Percentiles rank a stretch among this genome's conserved stretches.
phyloP scores from a whole-genome alignment of 202 grass and related monocot species.

The Brachypodium distachyon region DNA sequence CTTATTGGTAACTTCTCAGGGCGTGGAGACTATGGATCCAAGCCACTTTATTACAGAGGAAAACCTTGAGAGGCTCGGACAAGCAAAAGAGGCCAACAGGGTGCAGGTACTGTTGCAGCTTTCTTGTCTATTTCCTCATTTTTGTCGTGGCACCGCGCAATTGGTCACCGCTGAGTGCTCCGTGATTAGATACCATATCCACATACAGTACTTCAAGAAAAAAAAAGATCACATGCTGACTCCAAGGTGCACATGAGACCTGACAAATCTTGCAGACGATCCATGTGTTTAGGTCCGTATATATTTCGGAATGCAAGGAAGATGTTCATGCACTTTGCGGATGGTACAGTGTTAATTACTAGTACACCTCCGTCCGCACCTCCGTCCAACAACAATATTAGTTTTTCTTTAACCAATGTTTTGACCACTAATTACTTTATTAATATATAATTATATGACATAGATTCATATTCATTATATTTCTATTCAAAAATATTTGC shows the following conservation, averaged over 20 bases:
- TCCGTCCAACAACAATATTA: too few relatives aligned
- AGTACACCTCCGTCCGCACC: too few relatives aligned
- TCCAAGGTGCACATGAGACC: too few relatives aligned
- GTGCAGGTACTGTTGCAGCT: slow-evolving; percentile 47
- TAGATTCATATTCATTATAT: too few relatives aligned
- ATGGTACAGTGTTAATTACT: too few relatives aligned
- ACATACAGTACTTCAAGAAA: background rate
- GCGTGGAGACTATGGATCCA: slow-evolving; percentile 50
- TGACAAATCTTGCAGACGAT: too few relatives aligned
- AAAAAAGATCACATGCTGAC: background rate
- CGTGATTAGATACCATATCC: background rate
- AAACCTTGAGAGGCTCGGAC: slow-evolving; percentile 63
- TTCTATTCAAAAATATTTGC: too few relatives aligned
- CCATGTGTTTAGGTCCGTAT: too few relatives aligned
- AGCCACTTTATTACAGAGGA: slow-evolving; percentile 66
- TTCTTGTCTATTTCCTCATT: background rate
- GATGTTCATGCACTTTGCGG: background rate
- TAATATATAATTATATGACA: too few relatives aligned
- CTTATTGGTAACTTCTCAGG: too few relatives aligned
- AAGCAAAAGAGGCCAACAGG: slow-evolving; percentile 74
- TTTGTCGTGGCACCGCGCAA: background rate
- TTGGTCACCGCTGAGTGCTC: background rate
- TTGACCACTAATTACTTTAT: too few relatives aligned
- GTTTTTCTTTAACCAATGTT: too few relatives aligned
- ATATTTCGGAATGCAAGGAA: background rate